Base-by-base conservation (phyloP, 306 rosid species). In the Sophora flavescens region DNA sequence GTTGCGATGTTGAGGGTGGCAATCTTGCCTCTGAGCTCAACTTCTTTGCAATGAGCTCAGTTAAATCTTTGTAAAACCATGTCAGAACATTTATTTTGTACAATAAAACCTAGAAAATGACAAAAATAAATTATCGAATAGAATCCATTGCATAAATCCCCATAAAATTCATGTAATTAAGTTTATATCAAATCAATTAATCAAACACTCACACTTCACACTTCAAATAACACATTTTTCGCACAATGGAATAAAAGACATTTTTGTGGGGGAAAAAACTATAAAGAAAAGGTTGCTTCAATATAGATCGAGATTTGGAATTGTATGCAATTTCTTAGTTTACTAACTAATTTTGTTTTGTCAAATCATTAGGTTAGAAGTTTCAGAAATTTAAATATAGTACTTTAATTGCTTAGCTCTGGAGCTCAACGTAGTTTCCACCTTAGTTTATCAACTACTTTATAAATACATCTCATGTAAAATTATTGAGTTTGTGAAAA, bases 401-500 rank as follows among this genome's bases (percentile, higher is more conserved):
- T 77, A 60, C 26, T 77, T 28, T 35, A 36, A 3, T 36, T 47
- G 50, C 77, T 56, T 63, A n/a, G 47, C 63, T 64, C 54, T 6
- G 10, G 66, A 6, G 36, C 17, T 35, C 59, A 83, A 60, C 12
- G 36, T 30, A 44, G 16, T 22, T 32, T 9, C 10, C 33, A 66
- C 15, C 72, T 62, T 52, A 38, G 51, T 39, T 70, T 30, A 51
- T 60, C 75, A 70, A 78, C 61, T 42, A 71, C 41, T 64, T 17
- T 6, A 42, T 53, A 15, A 44, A 30, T 39, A 33, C 61, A 69
- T 30, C 60, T 48, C 38, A 47, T 18, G 41, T 35, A 15, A 58
- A 81, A 38, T 73, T 71, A 72, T 61, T 77, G 22, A 22, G 63
- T 36, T 61, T 54, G 79, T 65, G 68, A 78, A 52, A 17, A n/a